Conservation (phyloP, 495 filamentous ascomycete species). For the Pyronema domesticum region DNA sequence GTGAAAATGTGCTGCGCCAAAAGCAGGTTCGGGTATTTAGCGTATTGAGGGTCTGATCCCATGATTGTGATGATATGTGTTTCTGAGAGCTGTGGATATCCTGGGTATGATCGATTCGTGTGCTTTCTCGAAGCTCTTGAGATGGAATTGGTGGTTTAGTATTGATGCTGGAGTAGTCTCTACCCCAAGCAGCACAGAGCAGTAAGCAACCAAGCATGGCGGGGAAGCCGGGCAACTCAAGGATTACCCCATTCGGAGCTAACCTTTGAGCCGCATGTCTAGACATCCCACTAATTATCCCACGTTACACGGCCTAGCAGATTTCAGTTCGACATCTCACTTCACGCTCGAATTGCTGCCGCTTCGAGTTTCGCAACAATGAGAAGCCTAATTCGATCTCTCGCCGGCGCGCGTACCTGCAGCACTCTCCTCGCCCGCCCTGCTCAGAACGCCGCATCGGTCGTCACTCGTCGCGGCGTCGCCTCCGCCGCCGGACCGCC, state of each 20-base stretch:
- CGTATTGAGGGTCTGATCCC: conserved; percentile 94
- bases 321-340: too few species aligned
- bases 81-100: not conserved
- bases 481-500: not conserved
- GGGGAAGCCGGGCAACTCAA: not conserved
- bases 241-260: not conserved
- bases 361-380: not conserved
- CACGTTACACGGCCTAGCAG: too few species aligned
- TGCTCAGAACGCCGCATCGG: not conserved
- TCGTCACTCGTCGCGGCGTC: not conserved
- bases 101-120: not conserved
- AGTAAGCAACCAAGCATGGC: not conserved
- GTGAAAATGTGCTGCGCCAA: conserved; percentile 95
- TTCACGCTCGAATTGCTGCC: too few species aligned
- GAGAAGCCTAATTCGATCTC: not conserved
- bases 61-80: conserved; percentile 33
- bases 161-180: not conserved
- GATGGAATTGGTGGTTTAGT: conserved; percentile 1
- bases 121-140: not conserved
- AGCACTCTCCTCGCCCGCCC: not conserved
- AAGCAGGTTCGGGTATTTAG: conserved; percentile 79
- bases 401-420: not conserved
- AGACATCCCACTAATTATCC: too few species aligned
- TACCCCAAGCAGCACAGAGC: not conserved
- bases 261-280: too few species aligned